Percentiles rank a stretch among this genome's conserved stretches.
These are phyloP conservation scores for Zostera marina DNA, from an alignment of 116 monocot species.

Conservation along the genomic window DNA sequence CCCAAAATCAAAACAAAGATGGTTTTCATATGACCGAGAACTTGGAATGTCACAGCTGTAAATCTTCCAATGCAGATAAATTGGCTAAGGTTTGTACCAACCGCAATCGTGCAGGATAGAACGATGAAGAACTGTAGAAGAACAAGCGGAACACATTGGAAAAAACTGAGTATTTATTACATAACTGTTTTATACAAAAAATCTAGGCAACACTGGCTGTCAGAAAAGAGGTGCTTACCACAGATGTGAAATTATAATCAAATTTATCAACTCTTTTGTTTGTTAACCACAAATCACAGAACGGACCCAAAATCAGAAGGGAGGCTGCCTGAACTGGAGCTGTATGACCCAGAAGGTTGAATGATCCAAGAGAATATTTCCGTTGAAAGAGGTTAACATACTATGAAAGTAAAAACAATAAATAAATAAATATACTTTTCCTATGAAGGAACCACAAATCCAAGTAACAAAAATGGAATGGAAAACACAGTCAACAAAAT, in stretches of 20 bases:
- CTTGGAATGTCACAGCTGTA: slow-evolving; percentile 40
- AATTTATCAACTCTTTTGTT: slow-evolving; percentile 35
- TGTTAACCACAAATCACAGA: slow-evolving; percentile 41
- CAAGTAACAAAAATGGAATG: slow-evolving; percentile 1
- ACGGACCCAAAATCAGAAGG: slow-evolving; percentile 28
- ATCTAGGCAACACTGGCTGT: background rate
- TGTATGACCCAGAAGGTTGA: slow-evolving; percentile 35
- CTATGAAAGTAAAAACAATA: slow-evolving; percentile 11
- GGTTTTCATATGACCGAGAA: slow-evolving; percentile 46
- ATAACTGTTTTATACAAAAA: background rate
- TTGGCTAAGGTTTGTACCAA: slow-evolving; percentile 43
- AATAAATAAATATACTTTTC: background rate
- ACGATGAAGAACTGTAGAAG: slow-evolving; percentile 27
- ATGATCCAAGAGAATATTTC: slow-evolving; percentile 43
- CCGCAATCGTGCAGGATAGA: slow-evolving; percentile 31
- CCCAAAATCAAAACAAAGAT: slow-evolving; percentile 34
- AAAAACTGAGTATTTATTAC: too few relatives aligned
- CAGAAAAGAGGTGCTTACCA: slow-evolving; percentile 14
- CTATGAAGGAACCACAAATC: background rate
- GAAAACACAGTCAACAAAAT: background rate
- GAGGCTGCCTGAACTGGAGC: slow-evolving; percentile 37
- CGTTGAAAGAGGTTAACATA: slow-evolving; percentile 38
- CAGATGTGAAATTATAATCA: slow-evolving; percentile 21
- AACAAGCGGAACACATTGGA: background rate
- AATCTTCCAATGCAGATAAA: slow-evolving; percentile 44